These are phyloP conservation scores for Uronychia binucleata DNA, from an alignment of 73 alveolate genomes.

Conservation along the genomic window DNA sequence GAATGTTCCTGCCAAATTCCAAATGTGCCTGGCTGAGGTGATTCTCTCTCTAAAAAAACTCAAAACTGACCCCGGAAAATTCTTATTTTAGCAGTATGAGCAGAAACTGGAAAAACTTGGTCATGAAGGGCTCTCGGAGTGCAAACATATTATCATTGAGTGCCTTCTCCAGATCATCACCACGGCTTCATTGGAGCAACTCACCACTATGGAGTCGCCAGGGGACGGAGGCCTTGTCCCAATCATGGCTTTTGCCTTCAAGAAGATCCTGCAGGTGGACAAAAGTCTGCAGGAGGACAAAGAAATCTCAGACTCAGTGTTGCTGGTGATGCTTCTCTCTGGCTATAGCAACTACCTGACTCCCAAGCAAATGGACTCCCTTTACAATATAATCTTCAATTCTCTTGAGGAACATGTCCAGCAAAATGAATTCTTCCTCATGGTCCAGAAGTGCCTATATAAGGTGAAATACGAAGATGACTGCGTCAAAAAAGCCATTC, in stretches of 20 bases:
- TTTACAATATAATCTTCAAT: not conserved
- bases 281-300: not conserved
- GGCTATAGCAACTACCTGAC: not conserved
- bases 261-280: not conserved
- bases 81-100: not conserved
- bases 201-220: not conserved
- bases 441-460: not conserved
- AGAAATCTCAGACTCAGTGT: not conserved
- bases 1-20: constrained; percentile 20
- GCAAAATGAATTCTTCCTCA: not conserved
- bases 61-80: not conserved
- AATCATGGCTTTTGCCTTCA: not conserved
- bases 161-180: constrained; percentile 11
- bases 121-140: constrained; percentile 8
- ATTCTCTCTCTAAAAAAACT: constrained; percentile 15
- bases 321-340: not conserved
- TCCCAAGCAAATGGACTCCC: not conserved
- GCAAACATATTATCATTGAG: constrained; percentile 14
- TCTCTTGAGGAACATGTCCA: not conserved
- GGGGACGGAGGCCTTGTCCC: not conserved
- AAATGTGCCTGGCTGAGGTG: constrained; percentile 23
- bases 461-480: not conserved
- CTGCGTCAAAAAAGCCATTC: not conserved
- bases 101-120: constrained; percentile 23
- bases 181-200: not conserved